A percentile compares a stretch with the other conserved stretches of the same genome.
phyloP scores from a whole-genome alignment of 306 rosid species.

The Bauhinia variegata region DNA sequence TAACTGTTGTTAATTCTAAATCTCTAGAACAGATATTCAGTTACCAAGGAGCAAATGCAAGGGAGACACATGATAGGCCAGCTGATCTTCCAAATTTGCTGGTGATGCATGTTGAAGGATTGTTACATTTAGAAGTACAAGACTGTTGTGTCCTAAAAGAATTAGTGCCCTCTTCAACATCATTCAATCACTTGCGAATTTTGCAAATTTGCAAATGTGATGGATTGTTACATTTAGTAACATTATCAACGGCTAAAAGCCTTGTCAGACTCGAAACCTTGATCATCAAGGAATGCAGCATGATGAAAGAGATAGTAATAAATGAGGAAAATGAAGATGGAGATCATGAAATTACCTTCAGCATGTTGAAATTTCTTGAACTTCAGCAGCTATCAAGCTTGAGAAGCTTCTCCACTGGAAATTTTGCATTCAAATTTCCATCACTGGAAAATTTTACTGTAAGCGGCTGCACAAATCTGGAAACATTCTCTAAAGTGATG shows the following conservation, averaged over 20 bases:
- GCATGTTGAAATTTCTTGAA: background rate
- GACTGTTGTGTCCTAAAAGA: background rate
- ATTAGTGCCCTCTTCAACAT: background rate
- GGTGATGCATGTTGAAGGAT: too few species aligned
- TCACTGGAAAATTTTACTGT: background rate
- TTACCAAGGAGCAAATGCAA: too few species aligned
- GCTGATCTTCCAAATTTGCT: too few species aligned
- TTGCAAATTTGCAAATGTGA: background rate
- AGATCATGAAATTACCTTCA: background rate
- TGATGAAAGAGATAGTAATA: too few species aligned
- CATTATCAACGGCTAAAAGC: background rate
- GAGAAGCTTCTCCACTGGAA: background rate
- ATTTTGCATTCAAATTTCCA: background rate
- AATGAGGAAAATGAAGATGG: background rate
- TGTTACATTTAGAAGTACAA: background rate
- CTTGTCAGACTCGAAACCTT: background rate
- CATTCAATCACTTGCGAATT: background rate
- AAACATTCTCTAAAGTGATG: background rate
- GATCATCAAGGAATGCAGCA: background rate
- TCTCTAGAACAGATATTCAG: too few species aligned
- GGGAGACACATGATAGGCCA: too few species aligned
- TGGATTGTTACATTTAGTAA: background rate
- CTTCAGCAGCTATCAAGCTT: background rate
- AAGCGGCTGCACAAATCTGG: background rate
- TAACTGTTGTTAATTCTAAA: too few species aligned